Evolutionary conservation across 257 asterid species (phyloP).

Genomic region (Nicotiana tomentosiformis): DNA sequence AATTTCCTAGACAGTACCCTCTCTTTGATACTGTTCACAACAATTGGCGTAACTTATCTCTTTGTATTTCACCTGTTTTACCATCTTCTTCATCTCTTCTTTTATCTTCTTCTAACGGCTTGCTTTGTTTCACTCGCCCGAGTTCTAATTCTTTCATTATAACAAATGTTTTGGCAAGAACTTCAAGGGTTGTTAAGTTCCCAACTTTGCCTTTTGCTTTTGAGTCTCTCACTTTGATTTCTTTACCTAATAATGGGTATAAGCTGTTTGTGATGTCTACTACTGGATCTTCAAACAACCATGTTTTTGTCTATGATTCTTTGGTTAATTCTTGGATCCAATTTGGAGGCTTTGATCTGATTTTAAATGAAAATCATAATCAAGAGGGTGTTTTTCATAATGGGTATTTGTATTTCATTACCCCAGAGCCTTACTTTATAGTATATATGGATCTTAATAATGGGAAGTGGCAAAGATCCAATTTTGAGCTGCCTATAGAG

Average conservation of each 20-base stretch:
- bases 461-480: constrained; percentile 44
- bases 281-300: constrained; percentile 27
- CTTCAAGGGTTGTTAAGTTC: constrained; percentile 35
- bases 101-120: constrained; percentile 43
- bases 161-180: constrained; percentile 36
- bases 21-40: constrained; percentile 40
- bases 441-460: constrained; percentile 30
- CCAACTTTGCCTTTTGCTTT: constrained; percentile 36
- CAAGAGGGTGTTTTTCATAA: constrained; percentile 41
- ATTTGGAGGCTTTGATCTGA: constrained; percentile 22
- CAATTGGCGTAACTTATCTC: constrained; percentile 39
- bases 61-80: constrained; percentile 30
- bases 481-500: constrained; percentile 21
- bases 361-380: constrained; percentile 26
- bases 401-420: constrained; percentile 41
- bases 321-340: constrained; percentile 25
- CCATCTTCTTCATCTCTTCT: constrained; percentile 24
- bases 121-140: constrained; percentile 44
- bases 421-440: constrained; percentile 45
- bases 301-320: constrained; percentile 40
- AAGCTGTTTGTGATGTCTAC: constrained; percentile 40
- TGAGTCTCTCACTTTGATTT: constrained; percentile 41
- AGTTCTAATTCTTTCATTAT: constrained; percentile 32
- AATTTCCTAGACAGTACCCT: constrained; percentile 28
- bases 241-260: constrained; percentile 22